phyloP scores from a whole-genome alignment of 2,329 filamentous ascomycete genomes.

The Rachicladosporium sp. region DNA sequence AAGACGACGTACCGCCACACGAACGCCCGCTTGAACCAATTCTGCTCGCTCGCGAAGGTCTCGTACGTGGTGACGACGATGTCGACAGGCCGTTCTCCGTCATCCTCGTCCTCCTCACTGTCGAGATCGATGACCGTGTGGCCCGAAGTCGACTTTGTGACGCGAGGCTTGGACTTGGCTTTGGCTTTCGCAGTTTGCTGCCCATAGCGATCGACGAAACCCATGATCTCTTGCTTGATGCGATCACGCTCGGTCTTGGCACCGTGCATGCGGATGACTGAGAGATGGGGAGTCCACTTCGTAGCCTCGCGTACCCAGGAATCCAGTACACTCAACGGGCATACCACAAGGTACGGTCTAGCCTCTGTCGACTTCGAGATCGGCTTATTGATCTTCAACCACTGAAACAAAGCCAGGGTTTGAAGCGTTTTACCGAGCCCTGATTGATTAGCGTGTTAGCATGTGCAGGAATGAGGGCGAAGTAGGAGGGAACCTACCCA shows the following conservation, averaged over 20 bases:
- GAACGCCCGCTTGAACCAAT: conserved; percentile 39
- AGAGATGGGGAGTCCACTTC: conserved; percentile 38
- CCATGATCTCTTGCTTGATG: conserved; percentile 30
- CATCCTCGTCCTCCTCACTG: conserved; percentile 4
- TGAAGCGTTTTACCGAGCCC: conserved; percentile 37
- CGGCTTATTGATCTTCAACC: conserved; percentile 31
- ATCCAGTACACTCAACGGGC: conserved; percentile 38
- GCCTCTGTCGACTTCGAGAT: conserved; percentile 23
- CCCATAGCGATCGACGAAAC: conserved; percentile 34
- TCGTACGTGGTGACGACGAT: conserved; percentile 42
- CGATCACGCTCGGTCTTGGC: conserved; percentile 29
- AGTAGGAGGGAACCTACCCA: conserved; percentile 22
- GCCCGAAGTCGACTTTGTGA: conserved; percentile 1
- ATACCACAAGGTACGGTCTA: conserved; percentile 36
- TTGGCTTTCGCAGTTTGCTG: conserved; percentile 25
- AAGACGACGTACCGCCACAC: conserved; percentile 42
- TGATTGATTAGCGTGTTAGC: no score
- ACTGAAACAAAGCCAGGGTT: conserved; percentile 38
- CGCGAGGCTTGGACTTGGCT: conserved; percentile 6
- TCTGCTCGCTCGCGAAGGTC: conserved; percentile 32
- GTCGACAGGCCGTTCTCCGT: conserved; percentile 22
- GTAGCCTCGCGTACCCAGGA: conserved; percentile 37
- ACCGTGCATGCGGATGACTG: conserved; percentile 35
- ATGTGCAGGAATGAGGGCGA: no score
- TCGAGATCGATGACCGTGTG: conserved; percentile 17